Evolutionary conservation across 2,329 filamentous ascomycete species (phyloP), one percentile per base, ranked within the genome.

Genomic region (Fusarium metavorans): DNA sequence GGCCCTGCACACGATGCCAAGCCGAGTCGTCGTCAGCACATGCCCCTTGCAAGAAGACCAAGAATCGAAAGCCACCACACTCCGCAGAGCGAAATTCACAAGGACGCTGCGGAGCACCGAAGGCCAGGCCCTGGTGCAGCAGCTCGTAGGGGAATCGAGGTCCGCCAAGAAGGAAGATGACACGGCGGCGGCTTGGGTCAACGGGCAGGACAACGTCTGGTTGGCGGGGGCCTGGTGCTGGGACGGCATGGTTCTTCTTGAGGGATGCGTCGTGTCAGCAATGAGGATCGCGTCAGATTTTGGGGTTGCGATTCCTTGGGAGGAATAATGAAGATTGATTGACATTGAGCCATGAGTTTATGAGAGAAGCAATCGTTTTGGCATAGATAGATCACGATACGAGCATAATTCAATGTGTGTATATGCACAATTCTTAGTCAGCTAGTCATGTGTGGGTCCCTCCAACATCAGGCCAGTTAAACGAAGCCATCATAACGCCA

Each of bases 211-310:
- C 9, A 84, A 86, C 45, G 86, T 92, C 0, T 91, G 86, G 84
- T 76, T 91, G 14, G 84, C 85, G 1, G 90, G 90, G 7, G 88
- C 88, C 0, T 92, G 89, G 90, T 92, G 89, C 73, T 91, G 89
- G 89, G 90, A 92, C 78, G 90, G 90, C 4, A 89, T 92, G 89
- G 89, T 92, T 1, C 74, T 92, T 18, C 79, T 92, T 5, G 90
- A 91, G 77, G 90, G 90, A 2, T 92, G 90, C 65, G 82, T 91
- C 4, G 84, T 89, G 3, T 91, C 89, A 9, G 89, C 90, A 1
- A 88, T 89, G 84, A 83, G 85, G 37, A 83, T 91, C 52, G 90
- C 89, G 0, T 74, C 81, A n/a, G 85, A 84, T 14, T 85, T 91
- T 75, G 87, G 82, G 8, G 86, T 91, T 6, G 75, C 81, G 7